Percentiles rank a stretch among this genome's conserved stretches.
phyloP scores from a whole-genome alignment of 2,329 filamentous ascomycete species.

The Ophiocordyceps robertsii region DNA sequence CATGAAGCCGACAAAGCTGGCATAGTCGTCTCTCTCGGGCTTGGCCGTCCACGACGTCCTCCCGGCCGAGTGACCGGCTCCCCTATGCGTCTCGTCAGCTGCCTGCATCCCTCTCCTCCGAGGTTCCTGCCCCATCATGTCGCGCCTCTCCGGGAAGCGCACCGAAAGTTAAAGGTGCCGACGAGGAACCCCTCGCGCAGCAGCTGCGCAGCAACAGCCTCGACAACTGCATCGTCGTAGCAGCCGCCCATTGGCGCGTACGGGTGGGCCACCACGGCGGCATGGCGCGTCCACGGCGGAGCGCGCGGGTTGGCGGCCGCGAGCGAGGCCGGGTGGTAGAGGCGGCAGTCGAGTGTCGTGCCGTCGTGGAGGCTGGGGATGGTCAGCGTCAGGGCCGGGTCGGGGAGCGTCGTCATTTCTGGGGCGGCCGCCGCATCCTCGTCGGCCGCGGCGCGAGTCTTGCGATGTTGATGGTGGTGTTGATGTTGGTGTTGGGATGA shows the following conservation, averaged over 20 bases:
- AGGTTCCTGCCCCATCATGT: too few species aligned
- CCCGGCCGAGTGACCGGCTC: conserved; percentile 60
- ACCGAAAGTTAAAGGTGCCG: conserved; percentile 88
- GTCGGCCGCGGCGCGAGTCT: not conserved
- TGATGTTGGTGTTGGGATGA: too few species aligned
- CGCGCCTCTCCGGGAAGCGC: conserved; percentile 9
- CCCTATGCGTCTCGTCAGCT: conserved; percentile 34
- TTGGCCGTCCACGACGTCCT: conserved; percentile 78
- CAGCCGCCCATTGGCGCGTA: conserved; percentile 79
- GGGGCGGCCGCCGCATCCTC: not conserved
- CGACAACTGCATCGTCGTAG: conserved; percentile 71
- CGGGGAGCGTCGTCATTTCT: conserved; percentile 37
- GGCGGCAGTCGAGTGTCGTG: conserved; percentile 60
- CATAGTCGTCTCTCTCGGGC: conserved; percentile 71
- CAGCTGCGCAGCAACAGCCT: conserved; percentile 49
- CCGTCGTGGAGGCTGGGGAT: conserved; percentile 79
- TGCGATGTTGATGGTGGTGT: too few species aligned
- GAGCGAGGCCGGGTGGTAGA: conserved; percentile 56
- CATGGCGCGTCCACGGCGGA: conserved; percentile 31
- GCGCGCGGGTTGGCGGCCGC: conserved; percentile 15
- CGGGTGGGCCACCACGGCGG: conserved; percentile 69
- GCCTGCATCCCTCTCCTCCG: not conserved
- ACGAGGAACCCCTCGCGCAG: conserved; percentile 62
- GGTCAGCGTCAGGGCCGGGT: conserved; percentile 51
- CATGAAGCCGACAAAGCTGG: conserved; percentile 69